phyloP scores from a whole-genome alignment of 179 eudicot genomes.

The Corrigiola litoralis region DNA sequence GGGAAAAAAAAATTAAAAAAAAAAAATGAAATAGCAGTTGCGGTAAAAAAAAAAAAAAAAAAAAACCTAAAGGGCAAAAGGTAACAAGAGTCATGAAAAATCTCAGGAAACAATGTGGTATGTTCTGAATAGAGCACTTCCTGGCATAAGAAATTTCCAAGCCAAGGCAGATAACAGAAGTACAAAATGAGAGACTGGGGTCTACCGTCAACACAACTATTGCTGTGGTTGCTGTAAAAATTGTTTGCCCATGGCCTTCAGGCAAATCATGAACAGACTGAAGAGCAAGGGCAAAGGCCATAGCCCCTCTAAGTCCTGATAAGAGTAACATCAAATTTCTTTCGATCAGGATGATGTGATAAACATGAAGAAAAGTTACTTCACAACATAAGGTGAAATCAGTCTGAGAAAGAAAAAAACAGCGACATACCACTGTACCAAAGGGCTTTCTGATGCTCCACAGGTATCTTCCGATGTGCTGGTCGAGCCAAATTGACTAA shows the following conservation, averaged over 20 bases:
- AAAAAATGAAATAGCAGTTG: background rate
- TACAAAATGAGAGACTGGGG: constrained; percentile 11
- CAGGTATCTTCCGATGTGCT: constrained; percentile 70
- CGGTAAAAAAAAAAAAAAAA: background rate
- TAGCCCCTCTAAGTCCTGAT: constrained; percentile 97
- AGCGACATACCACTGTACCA: constrained; percentile 85
- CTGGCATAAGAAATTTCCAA: background rate
- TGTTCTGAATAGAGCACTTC: background rate
- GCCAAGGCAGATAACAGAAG: background rate
- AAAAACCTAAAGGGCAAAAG: background rate
- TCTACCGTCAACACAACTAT: constrained; percentile 93
- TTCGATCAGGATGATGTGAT: background rate
- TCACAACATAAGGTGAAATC: background rate
- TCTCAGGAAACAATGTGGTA: background rate
- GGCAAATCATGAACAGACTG: constrained; percentile 99
- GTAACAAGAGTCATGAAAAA: background rate
- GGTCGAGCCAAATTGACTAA: constrained; percentile 88
- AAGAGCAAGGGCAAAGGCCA: constrained; percentile 99
- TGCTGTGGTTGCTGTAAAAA: constrained; percentile 96
- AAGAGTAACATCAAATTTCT: constrained; percentile 8
- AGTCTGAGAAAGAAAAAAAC: background rate
- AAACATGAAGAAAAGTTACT: background rate
- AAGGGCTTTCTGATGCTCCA: constrained; percentile 95
- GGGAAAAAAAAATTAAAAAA: background rate
- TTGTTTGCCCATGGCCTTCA: constrained; percentile 97